These are phyloP conservation scores for Darksidea phi DNA, from an alignment of 495 filamentous ascomycete genomes.

Conservation along the genomic window DNA sequence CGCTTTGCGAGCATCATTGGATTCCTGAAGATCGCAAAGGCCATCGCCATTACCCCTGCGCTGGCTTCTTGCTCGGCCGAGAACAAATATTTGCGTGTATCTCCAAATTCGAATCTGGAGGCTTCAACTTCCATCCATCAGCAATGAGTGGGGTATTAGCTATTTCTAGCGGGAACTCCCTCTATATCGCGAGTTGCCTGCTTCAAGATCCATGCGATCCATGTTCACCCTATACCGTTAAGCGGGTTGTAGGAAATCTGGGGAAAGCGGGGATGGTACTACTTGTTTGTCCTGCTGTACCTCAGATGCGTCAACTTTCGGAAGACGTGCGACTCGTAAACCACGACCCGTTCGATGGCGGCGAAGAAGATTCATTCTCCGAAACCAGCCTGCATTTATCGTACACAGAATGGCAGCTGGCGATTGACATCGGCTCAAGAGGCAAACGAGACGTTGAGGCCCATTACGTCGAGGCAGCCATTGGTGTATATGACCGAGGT, in stretches of 20 bases:
- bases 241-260: slow-evolving; percentile 5
- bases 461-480: slow-evolving; percentile 39
- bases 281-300: slow-evolving; percentile 5
- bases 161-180: not conserved
- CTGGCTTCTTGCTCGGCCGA: not conserved
- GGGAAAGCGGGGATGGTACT: slow-evolving; percentile 11
- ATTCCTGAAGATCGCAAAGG: not conserved
- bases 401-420: slow-evolving; percentile 42
- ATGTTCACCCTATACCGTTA: not conserved
- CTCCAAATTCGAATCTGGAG: not conserved
- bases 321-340: not conserved
- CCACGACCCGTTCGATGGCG: slow-evolving; percentile 10
- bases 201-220: slow-evolving; percentile 6
- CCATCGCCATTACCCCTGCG: not conserved
- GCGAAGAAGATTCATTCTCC: slow-evolving; percentile 35
- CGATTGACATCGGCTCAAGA: slow-evolving; percentile 29
- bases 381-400: slow-evolving; percentile 46
- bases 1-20: not conserved
- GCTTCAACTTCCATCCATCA: not conserved
- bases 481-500: slow-evolving; percentile 41
- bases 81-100: slow-evolving; percentile 7
- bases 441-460: slow-evolving; percentile 36
- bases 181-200: not conserved
- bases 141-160: not conserved
- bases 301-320: not conserved